Percentiles rank a stretch among this genome's conserved stretches.
These are phyloP conservation scores for Pontederia crassipes DNA, from an alignment of 176 grass and related monocot species.

Conservation along the genomic window DNA sequence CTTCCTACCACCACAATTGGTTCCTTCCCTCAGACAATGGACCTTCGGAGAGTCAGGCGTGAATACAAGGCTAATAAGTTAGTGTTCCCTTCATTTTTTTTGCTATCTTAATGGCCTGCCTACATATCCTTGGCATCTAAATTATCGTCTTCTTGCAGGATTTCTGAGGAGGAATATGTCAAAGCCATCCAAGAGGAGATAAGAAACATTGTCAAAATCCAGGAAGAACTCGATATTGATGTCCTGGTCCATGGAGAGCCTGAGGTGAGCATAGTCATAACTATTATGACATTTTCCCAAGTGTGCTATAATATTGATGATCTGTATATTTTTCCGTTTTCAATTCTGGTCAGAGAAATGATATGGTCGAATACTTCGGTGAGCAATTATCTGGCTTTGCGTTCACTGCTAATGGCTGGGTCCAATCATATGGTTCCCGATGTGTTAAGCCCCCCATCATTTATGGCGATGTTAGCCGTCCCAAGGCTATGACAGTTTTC, in stretches of 20 bases:
- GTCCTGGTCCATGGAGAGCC: constrained; percentile 90
- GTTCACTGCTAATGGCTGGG: constrained; percentile 92
- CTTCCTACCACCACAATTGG: constrained; percentile 91
- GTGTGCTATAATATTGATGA: too few species aligned
- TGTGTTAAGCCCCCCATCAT: constrained; percentile 94
- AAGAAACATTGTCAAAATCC: constrained; percentile 87
- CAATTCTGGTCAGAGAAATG: constrained; percentile 55
- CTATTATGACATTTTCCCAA: too few species aligned
- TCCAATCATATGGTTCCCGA: constrained; percentile 86
- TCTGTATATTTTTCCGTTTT: too few species aligned
- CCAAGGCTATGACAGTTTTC: constrained; percentile 87
- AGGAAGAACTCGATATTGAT: constrained; percentile 90
- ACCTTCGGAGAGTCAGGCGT: constrained; percentile 79
- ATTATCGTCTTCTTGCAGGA: constrained; percentile 30
- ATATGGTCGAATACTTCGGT: constrained; percentile 95
- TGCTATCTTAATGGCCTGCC: neutral
- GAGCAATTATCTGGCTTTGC: constrained; percentile 90
- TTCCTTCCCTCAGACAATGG: constrained; percentile 78
- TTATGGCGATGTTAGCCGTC: constrained; percentile 93
- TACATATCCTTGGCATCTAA: constrained; percentile 7
- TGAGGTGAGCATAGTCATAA: constrained; percentile 41
- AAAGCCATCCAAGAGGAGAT: constrained; percentile 92
- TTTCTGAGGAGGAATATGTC: constrained; percentile 71
- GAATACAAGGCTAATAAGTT: constrained; percentile 96
- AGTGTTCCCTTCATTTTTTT: constrained; percentile 3